Evolutionary conservation across 257 asterid species (phyloP), one percentile per base, ranked within the genome.

Genomic region (Misopates orontium): DNA sequence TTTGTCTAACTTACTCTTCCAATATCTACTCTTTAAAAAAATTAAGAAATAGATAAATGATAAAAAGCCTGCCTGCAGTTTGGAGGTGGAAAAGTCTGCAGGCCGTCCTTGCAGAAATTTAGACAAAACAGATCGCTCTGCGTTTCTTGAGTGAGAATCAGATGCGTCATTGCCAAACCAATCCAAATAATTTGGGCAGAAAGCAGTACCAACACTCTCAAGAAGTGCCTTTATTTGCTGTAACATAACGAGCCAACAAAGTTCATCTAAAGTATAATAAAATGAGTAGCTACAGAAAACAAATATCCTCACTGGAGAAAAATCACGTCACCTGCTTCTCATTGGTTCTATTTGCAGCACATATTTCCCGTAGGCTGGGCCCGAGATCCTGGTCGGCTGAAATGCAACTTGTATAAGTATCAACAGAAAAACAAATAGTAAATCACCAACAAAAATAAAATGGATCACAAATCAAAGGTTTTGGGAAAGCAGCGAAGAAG

Each of bases 221-320:
- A 93, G 97, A 78, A 93, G 96, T 63, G 99, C 97, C 85, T 82
- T 90, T 57, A 90, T 86, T 93, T 93, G 95, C 99, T 93, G 91
- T 51, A 80, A 24, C 50, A 63, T n/a, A 3, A 36, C 18, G 60
- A 52, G 60, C 44, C 61, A 62, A 67, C 65, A n/a, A 62, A 64
- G 60, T 17, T 61, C 51, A 17, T 61, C 14, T 44, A n/a, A 22
- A 57, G 23, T 23, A 31, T 32, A 41, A 40, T 62, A 47, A 39
- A 64, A 58, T 31, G 13, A n/a, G n/a, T 24, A 53, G 22, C 42
- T 39, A 7, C 32, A 21, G 73, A 15, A 75, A 69, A 42, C 55
- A n/a, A 31, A 31, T 41, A 45, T 70, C 39, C 56, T 56, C 67
- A 76, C 24, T 24, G 65, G 71, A 70, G 28, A 58, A 52, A 53